Percentiles rank a stretch among this genome's conserved stretches.
These are phyloP conservation scores for Caulochytrium protostelioides DNA, from an alignment of 371 early-diverging fungal species.

Conservation along the genomic window DNA sequence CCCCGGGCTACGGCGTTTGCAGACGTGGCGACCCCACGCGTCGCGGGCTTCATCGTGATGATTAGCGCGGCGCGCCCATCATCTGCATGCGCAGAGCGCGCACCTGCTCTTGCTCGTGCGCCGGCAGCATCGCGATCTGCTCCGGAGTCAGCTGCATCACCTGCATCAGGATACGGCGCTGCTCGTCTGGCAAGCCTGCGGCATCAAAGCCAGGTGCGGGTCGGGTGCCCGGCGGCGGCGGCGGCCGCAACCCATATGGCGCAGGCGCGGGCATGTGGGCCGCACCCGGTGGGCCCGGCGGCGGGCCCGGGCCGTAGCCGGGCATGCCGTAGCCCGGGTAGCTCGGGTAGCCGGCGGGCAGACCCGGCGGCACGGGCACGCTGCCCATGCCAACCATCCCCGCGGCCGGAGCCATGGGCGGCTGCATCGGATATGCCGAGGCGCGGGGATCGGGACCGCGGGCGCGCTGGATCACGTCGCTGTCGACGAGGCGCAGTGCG, in stretches of 20 bases:
- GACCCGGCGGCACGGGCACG: slow-evolving; percentile 2
- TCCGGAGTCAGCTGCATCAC: slow-evolving; percentile 32
- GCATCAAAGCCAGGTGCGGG: too few species aligned
- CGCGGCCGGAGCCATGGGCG: neutral
- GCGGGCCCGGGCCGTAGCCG: slow-evolving; percentile 3
- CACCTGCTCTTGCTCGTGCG: slow-evolving; percentile 33
- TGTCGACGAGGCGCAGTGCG: slow-evolving; percentile 61
- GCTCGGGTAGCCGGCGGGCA: slow-evolving; percentile 17
- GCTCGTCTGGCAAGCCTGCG: too few species aligned
- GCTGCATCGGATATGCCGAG: neutral
- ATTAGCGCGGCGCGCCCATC: slow-evolving; percentile 5
- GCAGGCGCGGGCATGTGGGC: slow-evolving; percentile 1
- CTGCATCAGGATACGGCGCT: slow-evolving; percentile 31
- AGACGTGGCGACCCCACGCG: slow-evolving; percentile 1
- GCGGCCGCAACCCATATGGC: slow-evolving; percentile 1
- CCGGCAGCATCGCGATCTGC: slow-evolving; percentile 31
- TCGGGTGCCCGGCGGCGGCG: neutral
- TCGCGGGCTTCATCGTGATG: slow-evolving; percentile 1
- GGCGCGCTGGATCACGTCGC: slow-evolving; percentile 33
- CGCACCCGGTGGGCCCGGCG: neutral
- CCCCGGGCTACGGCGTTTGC: neutral
- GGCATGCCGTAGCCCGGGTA: slow-evolving; percentile 1
- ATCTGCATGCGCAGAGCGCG: too few species aligned
- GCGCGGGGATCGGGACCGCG: neutral
- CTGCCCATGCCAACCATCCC: neutral